Evolutionary conservation across 345 rosid species (phyloP), one percentile per base, ranked within the genome.

Genomic region (Acer negundo): DNA sequence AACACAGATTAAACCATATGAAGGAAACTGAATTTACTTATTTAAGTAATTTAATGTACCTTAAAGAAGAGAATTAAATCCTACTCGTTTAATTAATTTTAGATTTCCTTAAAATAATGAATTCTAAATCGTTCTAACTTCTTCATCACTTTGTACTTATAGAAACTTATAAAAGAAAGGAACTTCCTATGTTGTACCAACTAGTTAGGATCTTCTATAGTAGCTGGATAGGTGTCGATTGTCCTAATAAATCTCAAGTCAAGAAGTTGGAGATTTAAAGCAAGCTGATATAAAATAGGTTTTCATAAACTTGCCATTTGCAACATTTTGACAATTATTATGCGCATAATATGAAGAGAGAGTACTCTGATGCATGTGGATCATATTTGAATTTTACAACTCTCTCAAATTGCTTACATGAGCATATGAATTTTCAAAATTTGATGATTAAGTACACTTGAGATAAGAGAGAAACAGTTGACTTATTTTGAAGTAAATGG

Each of bases 181-280:
- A 24, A 12, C 58, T 47, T 69, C 44, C 55, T 69, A 46, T 44
- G 72, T 69, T 69, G 73, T 69, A 59, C 63, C 63, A 59, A 49
- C 73, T 47, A 17, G 2, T 23, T 15, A 23, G 59, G 59, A 49
- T 47, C 28, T 20, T 49, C 10, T 69, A 0, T 69, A 24, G 59
- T 23, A 20, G 59, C 22, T 12, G 12, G 11, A 47, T 16, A 47
- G 63, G 26, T 9, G 10, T 69, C 22, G 6, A 11, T 7, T 23
- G 35, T 24, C 35, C 35, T 9, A 69, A 47, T 10, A 24, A 69
- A 69, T 28, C 59, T 46, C 71, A 22, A 12, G 11, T 47, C 38
- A 47, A 69, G 73, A 46, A 7, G 26, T 59, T 59, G 63, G 63
- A 22, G 23, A 24, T 9, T 59, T 53, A 53, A 15, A 15, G 31